Conservation (phyloP, 805 yeast genomes). For the Priceomyces melissophilus region DNA sequence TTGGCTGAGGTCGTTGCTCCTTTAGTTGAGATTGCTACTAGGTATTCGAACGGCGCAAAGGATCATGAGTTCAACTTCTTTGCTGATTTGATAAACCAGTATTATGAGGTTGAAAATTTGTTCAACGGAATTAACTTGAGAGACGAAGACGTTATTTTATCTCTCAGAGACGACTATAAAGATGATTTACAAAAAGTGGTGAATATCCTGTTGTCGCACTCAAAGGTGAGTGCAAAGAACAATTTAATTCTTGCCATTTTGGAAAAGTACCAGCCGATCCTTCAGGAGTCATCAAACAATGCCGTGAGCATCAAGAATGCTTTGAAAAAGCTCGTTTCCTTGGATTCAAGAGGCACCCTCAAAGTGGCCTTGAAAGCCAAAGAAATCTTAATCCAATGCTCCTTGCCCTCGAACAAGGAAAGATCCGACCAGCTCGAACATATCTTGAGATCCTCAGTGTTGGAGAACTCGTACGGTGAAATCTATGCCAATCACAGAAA, state of each 20-base stretch:
- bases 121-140: conserved; percentile 74
- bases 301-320: conserved; percentile 66
- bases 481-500: conserved; percentile 68
- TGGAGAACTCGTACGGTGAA: conserved; percentile 86
- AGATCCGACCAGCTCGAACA: conserved; percentile 97
- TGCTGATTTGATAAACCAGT: conserved; percentile 64
- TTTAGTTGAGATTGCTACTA: conserved; percentile 61
- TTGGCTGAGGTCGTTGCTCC: conserved; percentile 57
- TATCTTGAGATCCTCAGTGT: conserved; percentile 86
- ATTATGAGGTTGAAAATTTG: conserved; percentile 71
- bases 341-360: conserved; percentile 86
- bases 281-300: conserved; percentile 68
- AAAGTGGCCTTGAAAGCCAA: conserved; percentile 94
- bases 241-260: conserved; percentile 83
- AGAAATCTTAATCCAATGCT: conserved; percentile 93
- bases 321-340: conserved; percentile 76
- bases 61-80: conserved; percentile 82
- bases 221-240: conserved; percentile 91
- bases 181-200: conserved; percentile 73
- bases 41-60: conserved; percentile 70
- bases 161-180: conserved; percentile 83
- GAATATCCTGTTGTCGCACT: conserved; percentile 75
- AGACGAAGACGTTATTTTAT: conserved; percentile 86
- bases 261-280: conserved; percentile 73
- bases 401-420: conserved; percentile 93